Percentiles rank a stretch among this genome's conserved stretches.
Evolutionary conservation across 805 yeast species (phyloP).

Genomic region (Saccharomyces kudriavzevii): DNA sequence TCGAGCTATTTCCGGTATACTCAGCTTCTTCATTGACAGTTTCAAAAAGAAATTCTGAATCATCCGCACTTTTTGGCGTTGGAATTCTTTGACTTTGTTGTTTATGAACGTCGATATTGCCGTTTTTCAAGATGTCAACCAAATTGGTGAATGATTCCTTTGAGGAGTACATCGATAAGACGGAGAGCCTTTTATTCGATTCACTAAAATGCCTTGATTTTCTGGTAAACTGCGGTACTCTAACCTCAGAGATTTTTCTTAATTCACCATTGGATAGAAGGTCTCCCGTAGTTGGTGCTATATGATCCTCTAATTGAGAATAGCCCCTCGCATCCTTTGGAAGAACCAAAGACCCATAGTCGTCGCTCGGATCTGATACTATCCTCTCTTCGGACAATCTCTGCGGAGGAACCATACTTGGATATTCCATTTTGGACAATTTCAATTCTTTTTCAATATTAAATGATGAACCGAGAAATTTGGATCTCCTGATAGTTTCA

Average conservation of each 20-base stretch:
- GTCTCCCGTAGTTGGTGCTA: slow-evolving; percentile 3
- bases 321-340: slow-evolving; percentile 25
- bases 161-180: slow-evolving; percentile 64
- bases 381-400: slow-evolving; percentile 5
- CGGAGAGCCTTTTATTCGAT: slow-evolving; percentile 60
- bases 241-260: slow-evolving; percentile 51
- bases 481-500: slow-evolving; percentile 39
- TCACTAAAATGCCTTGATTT: slow-evolving; percentile 54
- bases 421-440: slow-evolving; percentile 9
- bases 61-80: slow-evolving; percentile 14
- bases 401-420: not conserved
- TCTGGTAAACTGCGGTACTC: slow-evolving; percentile 64
- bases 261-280: slow-evolving; percentile 29
- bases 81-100: slow-evolving; percentile 9
- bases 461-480: slow-evolving; percentile 36
- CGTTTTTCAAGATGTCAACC: slow-evolving; percentile 34
- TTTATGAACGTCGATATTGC: slow-evolving; percentile 8
- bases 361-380: slow-evolving; percentile 9
- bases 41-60: slow-evolving; percentile 27
- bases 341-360: slow-evolving; percentile 12
- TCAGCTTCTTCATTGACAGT: slow-evolving; percentile 17
- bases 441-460: slow-evolving; percentile 30
- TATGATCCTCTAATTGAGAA: slow-evolving; percentile 14
- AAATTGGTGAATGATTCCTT: slow-evolving; percentile 56
- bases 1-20: slow-evolving; percentile 10